phyloP scores from a whole-genome alignment of 768 basidiomycete species.

The Termitomyces sp. region DNA sequence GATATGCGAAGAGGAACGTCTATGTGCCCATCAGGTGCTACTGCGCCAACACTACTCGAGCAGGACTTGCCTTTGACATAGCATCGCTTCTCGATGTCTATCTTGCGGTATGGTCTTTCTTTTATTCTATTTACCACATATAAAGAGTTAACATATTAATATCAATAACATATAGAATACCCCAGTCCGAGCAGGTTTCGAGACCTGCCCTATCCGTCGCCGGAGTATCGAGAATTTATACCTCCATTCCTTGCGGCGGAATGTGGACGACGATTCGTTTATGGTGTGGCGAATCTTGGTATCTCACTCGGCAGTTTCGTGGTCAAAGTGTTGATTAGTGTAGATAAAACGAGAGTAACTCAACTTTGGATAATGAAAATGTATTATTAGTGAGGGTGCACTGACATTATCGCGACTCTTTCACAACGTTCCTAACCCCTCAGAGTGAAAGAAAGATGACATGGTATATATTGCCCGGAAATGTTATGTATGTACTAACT shows the following conservation, averaged over 20 bases:
- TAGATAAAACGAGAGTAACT: background rate
- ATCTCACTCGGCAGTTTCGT: constrained; percentile 1
- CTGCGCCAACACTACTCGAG: constrained; percentile 9
- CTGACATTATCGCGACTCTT: too few species aligned
- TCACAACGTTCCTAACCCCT: too few species aligned
- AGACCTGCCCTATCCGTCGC: background rate
- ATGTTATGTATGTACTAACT: too few species aligned
- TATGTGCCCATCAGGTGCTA: constrained; percentile 6
- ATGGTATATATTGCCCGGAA: background rate
- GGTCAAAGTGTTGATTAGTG: background rate
- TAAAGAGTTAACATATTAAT: background rate
- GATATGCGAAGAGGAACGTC: constrained; percentile 6
- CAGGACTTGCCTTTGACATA: constrained; percentile 9
- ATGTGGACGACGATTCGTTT: constrained; percentile 1
- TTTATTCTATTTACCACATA: background rate
- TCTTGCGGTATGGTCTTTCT: background rate
- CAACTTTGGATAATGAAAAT: background rate
- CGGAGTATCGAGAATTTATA: constrained; percentile 1
- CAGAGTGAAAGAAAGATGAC: too few species aligned
- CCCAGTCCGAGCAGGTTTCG: constrained; percentile 2
- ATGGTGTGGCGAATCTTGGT: constrained; percentile 9
- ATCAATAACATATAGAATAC: background rate
- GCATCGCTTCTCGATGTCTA: constrained; percentile 6
- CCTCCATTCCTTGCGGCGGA: constrained; percentile 6
- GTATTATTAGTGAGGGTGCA: too few species aligned